Evolutionary conservation across 2,329 filamentous ascomycete species (phyloP).

Genomic region (Tolypocladium tundrense): DNA sequence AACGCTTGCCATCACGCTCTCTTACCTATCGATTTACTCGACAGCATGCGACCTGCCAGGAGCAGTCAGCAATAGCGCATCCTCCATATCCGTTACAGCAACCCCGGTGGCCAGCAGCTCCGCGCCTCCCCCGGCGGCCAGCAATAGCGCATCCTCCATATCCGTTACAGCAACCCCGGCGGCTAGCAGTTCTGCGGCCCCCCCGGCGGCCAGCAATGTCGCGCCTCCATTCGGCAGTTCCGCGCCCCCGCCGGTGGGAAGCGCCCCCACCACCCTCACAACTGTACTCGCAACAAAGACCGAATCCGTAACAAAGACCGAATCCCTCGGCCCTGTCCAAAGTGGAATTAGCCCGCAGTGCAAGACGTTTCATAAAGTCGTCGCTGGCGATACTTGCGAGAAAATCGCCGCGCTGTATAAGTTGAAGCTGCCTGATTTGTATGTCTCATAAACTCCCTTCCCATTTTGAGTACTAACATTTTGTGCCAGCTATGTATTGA

Average conservation of each 20-base stretch:
- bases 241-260: no score
- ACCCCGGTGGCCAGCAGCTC: no score
- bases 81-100: no score
- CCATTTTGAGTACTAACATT: background rate
- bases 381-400: background rate
- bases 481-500: background rate
- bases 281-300: background rate
- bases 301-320: background rate
- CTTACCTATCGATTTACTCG: background rate
- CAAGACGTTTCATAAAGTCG: background rate
- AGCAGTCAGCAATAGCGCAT: no score
- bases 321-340: background rate
- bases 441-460: background rate
- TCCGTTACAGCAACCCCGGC: no score
- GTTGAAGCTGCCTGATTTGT: background rate
- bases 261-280: no score
- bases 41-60: background rate
- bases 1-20: background rate
- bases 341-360: background rate
- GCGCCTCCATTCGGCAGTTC: no score
- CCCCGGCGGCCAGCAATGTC: no score
- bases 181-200: no score
- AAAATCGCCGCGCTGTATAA: background rate
- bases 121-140: no score
- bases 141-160: no score